phyloP scores from a whole-genome alignment of 331 rosid genomes.

The Malus hybrid region DNA sequence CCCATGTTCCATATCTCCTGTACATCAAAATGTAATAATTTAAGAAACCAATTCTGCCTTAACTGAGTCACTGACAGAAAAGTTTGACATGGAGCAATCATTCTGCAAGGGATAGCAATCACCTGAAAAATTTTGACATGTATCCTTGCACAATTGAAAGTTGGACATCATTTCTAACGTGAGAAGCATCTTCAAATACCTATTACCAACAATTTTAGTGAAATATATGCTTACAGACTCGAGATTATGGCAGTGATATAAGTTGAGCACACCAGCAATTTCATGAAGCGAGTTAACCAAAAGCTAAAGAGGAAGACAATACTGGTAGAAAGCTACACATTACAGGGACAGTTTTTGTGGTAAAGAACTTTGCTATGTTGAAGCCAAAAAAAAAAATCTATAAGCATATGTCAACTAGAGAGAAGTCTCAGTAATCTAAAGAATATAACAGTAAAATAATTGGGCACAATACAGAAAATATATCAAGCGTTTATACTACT shows the following conservation, averaged over 20 bases:
- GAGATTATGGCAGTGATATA: background rate
- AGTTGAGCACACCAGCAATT: background rate
- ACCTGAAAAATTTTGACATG: constrained; percentile 82
- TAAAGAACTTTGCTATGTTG: background rate
- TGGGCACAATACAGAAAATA: background rate
- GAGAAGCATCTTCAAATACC: constrained; percentile 68
- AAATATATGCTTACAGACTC: background rate
- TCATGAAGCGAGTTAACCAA: background rate
- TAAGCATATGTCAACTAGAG: background rate
- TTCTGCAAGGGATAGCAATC: constrained; percentile 13
- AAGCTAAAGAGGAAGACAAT: background rate
- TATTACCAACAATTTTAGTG: constrained; percentile 20
- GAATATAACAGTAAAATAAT: background rate
- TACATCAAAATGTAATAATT: constrained; percentile 11
- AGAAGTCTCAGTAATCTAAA: background rate
- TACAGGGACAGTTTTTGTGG: background rate
- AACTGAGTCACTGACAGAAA: background rate
- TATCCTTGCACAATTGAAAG: constrained; percentile 92
- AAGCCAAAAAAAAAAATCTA: background rate
- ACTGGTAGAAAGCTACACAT: background rate
- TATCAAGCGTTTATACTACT: background rate
- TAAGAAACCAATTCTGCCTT: constrained; percentile 18
- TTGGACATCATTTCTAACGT: constrained; percentile 40
- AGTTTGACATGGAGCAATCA: background rate
- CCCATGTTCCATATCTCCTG: constrained; percentile 91